Base-by-base conservation (phyloP, 139 green algal species). In the Chlamydomonas sp. region DNA sequence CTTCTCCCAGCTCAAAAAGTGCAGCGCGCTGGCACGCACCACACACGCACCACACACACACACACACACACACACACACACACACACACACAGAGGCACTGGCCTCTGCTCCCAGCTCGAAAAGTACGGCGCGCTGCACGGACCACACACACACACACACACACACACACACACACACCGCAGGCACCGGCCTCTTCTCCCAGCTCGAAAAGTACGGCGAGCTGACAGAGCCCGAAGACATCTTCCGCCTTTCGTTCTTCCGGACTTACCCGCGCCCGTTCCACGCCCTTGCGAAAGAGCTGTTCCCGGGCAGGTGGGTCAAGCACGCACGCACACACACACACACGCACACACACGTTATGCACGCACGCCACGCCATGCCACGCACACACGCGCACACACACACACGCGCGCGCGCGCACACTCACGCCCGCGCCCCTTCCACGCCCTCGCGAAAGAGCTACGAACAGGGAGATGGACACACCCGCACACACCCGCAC, bases 91-190 rank as follows among this genome's bases (percentile, higher is more conserved):
- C 0, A 79, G 79, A 35, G 83, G 83, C 2, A 89, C 81, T 3
- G 88, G 88, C 0, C 64, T 93, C 66, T 93, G 91, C 76, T 65
- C 64, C 78, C 80, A 85, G 13, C 78, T 93, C 35, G 47, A 85
- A 48, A 69, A 83, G 57, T 90, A 84, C 79, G 65, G 79, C 72
- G 70, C 81, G 10, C 76, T 95, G 65, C n/a, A n/a, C n/a, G n/a
- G n/a, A n/a, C n/a, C n/a, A n/a, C n/a, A n/a, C n/a, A n/a, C n/a
- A n/a, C n/a, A n/a, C n/a, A n/a, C n/a, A n/a, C n/a, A n/a, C n/a
- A n/a, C n/a, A n/a, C n/a, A n/a, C n/a, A n/a, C n/a, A n/a, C n/a
- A n/a, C n/a, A n/a, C n/a, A n/a, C n/a, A 77, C 58, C 0, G 78
- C 81, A 35, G 83, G 83, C 2, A 89, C 81, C 2, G 88, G 88